phyloP scores from a whole-genome alignment of 768 basidiomycete genomes.

The Auricularia cornea region DNA sequence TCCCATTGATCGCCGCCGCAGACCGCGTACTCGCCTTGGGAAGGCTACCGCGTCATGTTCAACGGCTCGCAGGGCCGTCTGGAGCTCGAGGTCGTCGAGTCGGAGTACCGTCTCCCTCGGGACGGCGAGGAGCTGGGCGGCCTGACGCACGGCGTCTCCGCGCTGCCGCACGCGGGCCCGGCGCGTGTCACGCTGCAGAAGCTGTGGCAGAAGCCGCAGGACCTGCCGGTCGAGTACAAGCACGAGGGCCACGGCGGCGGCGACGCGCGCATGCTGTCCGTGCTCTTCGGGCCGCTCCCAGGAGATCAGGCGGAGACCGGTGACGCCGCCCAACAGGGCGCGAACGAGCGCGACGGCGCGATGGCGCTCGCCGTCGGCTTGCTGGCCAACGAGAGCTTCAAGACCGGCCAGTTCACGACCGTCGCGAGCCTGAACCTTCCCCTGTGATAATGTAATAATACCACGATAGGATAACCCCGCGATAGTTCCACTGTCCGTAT shows the following conservation, averaged over 20 bases:
- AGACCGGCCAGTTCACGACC: conserved; percentile 34
- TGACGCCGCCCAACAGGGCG: conserved; percentile 38
- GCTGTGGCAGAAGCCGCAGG: conserved; percentile 35
- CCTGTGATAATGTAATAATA: too few relatives aligned
- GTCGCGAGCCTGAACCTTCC: conserved; percentile 21
- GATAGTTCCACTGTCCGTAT: too few relatives aligned
- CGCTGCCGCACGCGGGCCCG: conserved; percentile 35
- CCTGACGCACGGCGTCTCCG: conserved; percentile 28
- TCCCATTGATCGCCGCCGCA: too few relatives aligned
- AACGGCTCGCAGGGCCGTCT: conserved; percentile 44
- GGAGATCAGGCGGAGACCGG: conserved; percentile 32
- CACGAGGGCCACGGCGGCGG: conserved; percentile 42
- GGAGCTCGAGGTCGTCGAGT: conserved; percentile 44
- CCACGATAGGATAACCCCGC: too few relatives aligned
- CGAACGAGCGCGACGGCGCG: conserved; percentile 41
- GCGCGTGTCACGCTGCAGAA: conserved; percentile 36
- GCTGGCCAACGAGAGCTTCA: conserved; percentile 43
- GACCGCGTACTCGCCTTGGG: conserved; percentile 38
- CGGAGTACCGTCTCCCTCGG: conserved; percentile 25
- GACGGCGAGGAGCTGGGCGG: conserved; percentile 24
- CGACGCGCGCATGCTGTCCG: conserved; percentile 39
- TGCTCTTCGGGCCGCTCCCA: conserved; percentile 39
- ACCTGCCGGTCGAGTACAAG: conserved; percentile 33
- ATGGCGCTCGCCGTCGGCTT: conserved; percentile 40
- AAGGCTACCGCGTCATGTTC: conserved; percentile 45